phyloP scores from a whole-genome alignment of 2,329 filamentous ascomycete genomes.

The Davidsoniella neocaledoniae region DNA sequence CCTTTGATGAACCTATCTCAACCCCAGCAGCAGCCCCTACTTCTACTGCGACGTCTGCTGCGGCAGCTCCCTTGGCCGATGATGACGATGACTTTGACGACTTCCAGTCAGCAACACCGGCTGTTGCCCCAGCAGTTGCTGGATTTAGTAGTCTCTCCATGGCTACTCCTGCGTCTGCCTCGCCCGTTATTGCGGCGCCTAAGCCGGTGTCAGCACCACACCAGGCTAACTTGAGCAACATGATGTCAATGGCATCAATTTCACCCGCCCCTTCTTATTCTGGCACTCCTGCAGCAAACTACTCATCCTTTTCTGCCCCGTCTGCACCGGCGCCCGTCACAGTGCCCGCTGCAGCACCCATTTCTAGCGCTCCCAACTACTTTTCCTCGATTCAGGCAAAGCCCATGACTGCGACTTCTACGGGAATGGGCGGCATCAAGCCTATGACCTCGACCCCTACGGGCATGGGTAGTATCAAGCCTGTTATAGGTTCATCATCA shows the following conservation, averaged over 20 bases:
- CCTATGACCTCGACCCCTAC: slow-evolving; percentile 21
- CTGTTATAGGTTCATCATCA: slow-evolving; percentile 26
- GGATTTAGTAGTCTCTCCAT: slow-evolving; percentile 24
- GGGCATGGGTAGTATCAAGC: slow-evolving; percentile 30
- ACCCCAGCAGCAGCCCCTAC: slow-evolving; percentile 29
- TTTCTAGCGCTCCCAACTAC: slow-evolving; percentile 78
- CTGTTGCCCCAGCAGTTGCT: slow-evolving; percentile 25
- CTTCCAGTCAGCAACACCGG: slow-evolving; percentile 72
- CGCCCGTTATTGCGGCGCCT: slow-evolving; percentile 43
- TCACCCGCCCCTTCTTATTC: slow-evolving; percentile 51
- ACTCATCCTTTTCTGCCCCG: slow-evolving; percentile 43
- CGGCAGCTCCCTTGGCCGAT: slow-evolving; percentile 12
- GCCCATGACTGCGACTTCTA: slow-evolving; percentile 13
- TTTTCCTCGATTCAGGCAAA: slow-evolving; percentile 56
- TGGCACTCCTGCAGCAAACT: slow-evolving; percentile 41
- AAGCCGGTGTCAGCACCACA: slow-evolving; percentile 74
- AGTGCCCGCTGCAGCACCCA: slow-evolving; percentile 31
- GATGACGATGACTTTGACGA: slow-evolving; percentile 92
- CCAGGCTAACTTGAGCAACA: slow-evolving; percentile 60
- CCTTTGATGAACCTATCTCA: slow-evolving; percentile 57
- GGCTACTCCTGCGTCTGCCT: slow-evolving; percentile 33
- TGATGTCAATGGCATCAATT: slow-evolving; percentile 65
- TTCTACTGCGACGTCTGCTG: slow-evolving; percentile 17
- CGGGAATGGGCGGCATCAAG: slow-evolving; percentile 10
- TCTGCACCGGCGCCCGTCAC: slow-evolving; percentile 14